Base-by-base conservation (phyloP, 2,329 filamentous ascomycete species). In the Phaeophleospora eucalypticola region DNA sequence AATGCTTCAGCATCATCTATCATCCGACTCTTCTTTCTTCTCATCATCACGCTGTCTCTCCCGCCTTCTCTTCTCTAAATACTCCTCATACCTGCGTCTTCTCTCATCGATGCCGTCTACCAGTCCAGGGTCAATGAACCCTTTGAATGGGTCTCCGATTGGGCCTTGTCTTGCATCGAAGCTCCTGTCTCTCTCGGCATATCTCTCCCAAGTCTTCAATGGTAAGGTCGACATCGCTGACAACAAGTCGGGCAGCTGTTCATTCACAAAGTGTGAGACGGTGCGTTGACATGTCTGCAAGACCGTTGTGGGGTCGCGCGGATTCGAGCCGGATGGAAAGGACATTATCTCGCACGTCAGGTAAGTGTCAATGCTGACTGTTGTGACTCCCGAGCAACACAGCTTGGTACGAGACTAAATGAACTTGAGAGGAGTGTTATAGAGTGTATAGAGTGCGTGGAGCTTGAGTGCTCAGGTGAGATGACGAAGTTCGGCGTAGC, bases 141-240 rank as follows among this genome's bases (percentile, higher is more conserved):
- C 53, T 21, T 44, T 34, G 34, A 49, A 53, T 2, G 53, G 53
- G 43, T 56, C 45, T 10, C 53, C 53, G 15, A 51, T 51, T n/a
- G 51, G 47, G 8, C 53, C 53, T 41, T 56, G 48, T n/a, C 53
- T 41, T 3, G 53, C 53, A 46, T 53, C 53, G 16, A 24, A 53
- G 14, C 48, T 48, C n/a, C 45, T 51, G 17, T 56, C 53, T 15
- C 53, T 51, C 38, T 56, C 51, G 19, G 36, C 29, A 21, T 53
- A 56, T 4, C 48, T 41, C 34, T 49, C 47, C 10, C 43, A 20
- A 3, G 48, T 51, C 39, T 53, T 56, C 4, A 46, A 33, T 9
- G 53, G 51, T 9, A 53, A 41, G 18, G 49, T 45, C n/a, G 43
- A 45, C n/a, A 52, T 39, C 8, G 47, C 35, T 21, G 34, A 37